A percentile compares a stretch with the other conserved stretches of the same genome.
Conservation (phyloP, 768 basidiomycete genomes). For the Gloeostereum incarnatum region DNA sequence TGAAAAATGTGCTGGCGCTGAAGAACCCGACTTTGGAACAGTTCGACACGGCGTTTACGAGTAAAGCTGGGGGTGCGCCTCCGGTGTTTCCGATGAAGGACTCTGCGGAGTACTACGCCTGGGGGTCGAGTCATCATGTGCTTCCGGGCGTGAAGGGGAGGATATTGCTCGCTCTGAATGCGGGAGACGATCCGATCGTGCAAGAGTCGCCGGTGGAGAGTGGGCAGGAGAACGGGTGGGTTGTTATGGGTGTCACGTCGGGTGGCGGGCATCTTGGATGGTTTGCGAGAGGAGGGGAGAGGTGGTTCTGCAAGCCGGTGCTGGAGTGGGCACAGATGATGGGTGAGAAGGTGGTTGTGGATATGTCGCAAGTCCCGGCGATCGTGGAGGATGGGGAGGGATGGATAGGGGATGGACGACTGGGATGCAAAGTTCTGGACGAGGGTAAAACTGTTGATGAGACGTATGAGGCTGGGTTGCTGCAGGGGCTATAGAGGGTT, state of each 20-base stretch:
- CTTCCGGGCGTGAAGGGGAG: conserved; percentile 37
- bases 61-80: conserved; percentile 36
- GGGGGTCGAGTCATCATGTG: conserved; percentile 34
- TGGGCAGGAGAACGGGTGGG: conserved; percentile 20
- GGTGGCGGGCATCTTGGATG: conserved; percentile 51
- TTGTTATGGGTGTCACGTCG: conserved; percentile 29
- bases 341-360: conserved; percentile 23
- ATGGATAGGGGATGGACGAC: conserved; percentile 13
- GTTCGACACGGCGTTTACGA: conserved; percentile 34
- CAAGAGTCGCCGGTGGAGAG: conserved; percentile 15
- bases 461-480: conserved; percentile 19
- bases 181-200: conserved; percentile 45
- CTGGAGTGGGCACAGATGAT: conserved; percentile 37
- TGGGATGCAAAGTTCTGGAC: conserved; percentile 32
- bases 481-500: conserved; percentile 10
- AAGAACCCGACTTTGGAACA: conserved; percentile 23
- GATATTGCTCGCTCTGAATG: conserved; percentile 39
- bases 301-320: conserved; percentile 36
- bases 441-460: conserved; percentile 23
- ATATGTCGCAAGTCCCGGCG: conserved; percentile 3
- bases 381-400: conserved; percentile 5
- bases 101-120: conserved; percentile 37
- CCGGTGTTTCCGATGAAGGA: conserved; percentile 17
- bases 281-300: conserved; percentile 27
- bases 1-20: conserved; percentile 18